Evolutionary conservation across 441 rosid genomes (phyloP).

Genomic region (Manihot esculenta): DNA sequence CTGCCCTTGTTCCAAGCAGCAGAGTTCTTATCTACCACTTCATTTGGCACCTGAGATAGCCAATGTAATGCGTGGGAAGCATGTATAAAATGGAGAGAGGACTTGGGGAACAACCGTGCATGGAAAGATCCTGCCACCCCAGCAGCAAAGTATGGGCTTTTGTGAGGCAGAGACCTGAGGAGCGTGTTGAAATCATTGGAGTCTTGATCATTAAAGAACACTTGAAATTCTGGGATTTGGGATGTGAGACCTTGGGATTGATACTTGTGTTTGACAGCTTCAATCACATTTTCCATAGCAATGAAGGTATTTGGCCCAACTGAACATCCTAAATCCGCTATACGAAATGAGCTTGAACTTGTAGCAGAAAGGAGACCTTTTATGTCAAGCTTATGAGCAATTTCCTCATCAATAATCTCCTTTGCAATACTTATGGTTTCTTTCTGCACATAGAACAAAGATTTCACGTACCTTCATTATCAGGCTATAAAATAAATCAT

Average conservation of each 20-base stretch:
- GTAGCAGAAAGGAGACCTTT: slow-evolving; percentile 20
- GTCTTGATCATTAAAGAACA: slow-evolving; percentile 32
- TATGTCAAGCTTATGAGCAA: slow-evolving; percentile 45
- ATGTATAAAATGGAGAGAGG: slow-evolving; percentile 29
- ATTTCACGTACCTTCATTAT: not conserved
- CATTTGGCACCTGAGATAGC: slow-evolving; percentile 29
- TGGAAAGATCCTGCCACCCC: slow-evolving; percentile 35
- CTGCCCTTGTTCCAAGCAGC: slow-evolving; percentile 28
- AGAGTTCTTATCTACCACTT: slow-evolving; percentile 19
- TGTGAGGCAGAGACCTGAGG: slow-evolving; percentile 26
- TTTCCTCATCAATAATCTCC: slow-evolving; percentile 35
- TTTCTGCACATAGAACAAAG: slow-evolving; percentile 23
- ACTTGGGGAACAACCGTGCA: slow-evolving; percentile 24
- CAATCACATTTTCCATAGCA: slow-evolving; percentile 18
- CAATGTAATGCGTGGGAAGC: slow-evolving; percentile 32
- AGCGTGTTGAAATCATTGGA: slow-evolving; percentile 40
- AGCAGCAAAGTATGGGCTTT: slow-evolving; percentile 19
- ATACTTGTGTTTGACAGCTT: slow-evolving; percentile 11
- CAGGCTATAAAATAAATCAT: too few species aligned
- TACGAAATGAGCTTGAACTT: not conserved
- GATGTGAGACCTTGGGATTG: slow-evolving; percentile 6
- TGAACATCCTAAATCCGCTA: slow-evolving; percentile 28
- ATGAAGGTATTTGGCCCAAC: slow-evolving; percentile 25
- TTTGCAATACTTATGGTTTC: slow-evolving; percentile 27
- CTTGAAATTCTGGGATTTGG: slow-evolving; percentile 25